Evolutionary conservation across 352 stramenopile species (phyloP), one percentile per base, ranked within the genome.

Genomic region (Elongisporangium anandrum): DNA sequence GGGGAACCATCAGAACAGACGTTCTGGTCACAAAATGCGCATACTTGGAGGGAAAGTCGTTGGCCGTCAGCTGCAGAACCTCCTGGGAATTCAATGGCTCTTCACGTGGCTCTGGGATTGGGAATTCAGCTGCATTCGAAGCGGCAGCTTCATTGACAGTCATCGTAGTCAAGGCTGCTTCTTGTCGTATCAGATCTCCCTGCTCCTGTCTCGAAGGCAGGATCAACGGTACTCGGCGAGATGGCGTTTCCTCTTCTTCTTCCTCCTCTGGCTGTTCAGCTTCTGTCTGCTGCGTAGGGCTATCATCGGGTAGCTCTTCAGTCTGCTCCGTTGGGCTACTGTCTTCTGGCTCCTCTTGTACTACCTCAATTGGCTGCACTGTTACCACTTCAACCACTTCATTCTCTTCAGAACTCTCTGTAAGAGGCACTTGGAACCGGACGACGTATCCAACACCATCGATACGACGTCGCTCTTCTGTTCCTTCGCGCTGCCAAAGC

Each of bases 41-140:
- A 51, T 85, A 81, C 55, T 85, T 85, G 19, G 60, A 63, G 3
- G 75, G 70, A 21, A 72, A 72, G 41, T 71, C 64, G 41, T 64
- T 65, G 34, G 17, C 20, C 4, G 63, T 50, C 12, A 70, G 52
- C 22, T 56, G 24, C 16, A 68, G 34, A 10, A 61, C 64, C 22
- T 68, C 59, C 4, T 54, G 34, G 34, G 10, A 45, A 17, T 45
- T 45, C 34, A 45, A 45, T 45, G 34, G 34, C 34, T 45, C 34
- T 45, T 45, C 34, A 12, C 34, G 34, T 45, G 34, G 34, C 12
- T 45, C 34, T 45, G 34, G 34, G 34, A 45, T 45, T 12, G 34
- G 34, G 34, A 45, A 45, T 12, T 45, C 34, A 4, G 12, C 34
- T 45, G 34, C 34, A 17, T 45, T 45, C 7, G 34, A 17, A 45